A percentile compares a stretch with the other conserved stretches of the same genome.
Conservation (phyloP, 306 rosid genomes). For the Citrullus colocynthis region DNA sequence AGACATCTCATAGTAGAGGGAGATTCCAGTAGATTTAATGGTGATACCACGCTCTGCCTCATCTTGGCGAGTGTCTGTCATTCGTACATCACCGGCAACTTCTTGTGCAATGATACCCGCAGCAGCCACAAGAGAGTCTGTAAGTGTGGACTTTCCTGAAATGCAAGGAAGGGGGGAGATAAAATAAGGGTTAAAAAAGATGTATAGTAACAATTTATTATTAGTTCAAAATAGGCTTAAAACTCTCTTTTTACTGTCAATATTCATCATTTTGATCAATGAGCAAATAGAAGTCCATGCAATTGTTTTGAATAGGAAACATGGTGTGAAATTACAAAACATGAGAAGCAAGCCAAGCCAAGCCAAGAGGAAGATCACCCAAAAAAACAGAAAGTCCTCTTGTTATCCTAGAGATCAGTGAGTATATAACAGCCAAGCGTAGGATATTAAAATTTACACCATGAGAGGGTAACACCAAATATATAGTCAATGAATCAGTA, state of each 20-base stretch:
- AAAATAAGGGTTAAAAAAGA: not conserved
- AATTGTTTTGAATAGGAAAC: not conserved
- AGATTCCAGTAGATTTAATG: slow-evolving; percentile 83
- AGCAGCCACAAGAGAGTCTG: slow-evolving; percentile 91
- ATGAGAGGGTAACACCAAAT: not conserved
- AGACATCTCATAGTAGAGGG: slow-evolving; percentile 78
- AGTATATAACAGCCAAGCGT: not conserved
- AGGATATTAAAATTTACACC: not conserved
- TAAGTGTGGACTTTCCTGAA: slow-evolving; percentile 72
- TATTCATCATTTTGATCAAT: not conserved
- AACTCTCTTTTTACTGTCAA: not conserved
- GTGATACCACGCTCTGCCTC: slow-evolving; percentile 98
- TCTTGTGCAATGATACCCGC: slow-evolving; percentile 93
- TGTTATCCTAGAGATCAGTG: not conserved
- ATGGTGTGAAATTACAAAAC: not conserved
- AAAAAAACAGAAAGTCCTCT: not conserved
- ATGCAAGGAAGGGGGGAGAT: not conserved
- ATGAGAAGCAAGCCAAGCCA: not conserved
- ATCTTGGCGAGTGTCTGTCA: slow-evolving; percentile 84
- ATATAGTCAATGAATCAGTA: not conserved
- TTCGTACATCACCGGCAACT: slow-evolving; percentile 88
- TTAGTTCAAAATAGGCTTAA: not conserved
- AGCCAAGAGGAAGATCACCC: not conserved
- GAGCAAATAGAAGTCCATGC: not conserved
- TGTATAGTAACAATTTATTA: not conserved